A percentile compares a stretch with the other conserved stretches of the same genome.
These are phyloP conservation scores for Hygrophila difformis DNA, from an alignment of 257 asterid species.

Conservation along the genomic window DNA sequence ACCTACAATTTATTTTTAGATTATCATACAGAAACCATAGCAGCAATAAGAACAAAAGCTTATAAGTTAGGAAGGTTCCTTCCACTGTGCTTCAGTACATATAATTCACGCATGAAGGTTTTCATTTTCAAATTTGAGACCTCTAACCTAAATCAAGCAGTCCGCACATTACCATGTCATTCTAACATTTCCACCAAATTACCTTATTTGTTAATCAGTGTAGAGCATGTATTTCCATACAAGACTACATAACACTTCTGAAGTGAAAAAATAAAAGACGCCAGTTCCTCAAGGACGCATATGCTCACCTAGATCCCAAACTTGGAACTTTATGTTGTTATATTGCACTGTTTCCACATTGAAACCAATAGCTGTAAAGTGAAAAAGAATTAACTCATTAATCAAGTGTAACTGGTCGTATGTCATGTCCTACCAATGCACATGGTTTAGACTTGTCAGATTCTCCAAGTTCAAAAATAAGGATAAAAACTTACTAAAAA, in stretches of 20 bases:
- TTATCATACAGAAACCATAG: not conserved
- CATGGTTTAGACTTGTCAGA: slow-evolving; percentile 5
- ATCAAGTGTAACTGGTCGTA: not conserved
- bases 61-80: slow-evolving; percentile 5
- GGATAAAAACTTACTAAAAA: too few relatives aligned
- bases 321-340: slow-evolving; percentile 80
- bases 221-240: too few relatives aligned
- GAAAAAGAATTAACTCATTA: slow-evolving; percentile 5
- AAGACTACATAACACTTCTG: too few relatives aligned
- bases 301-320: slow-evolving; percentile 78
- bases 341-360: slow-evolving; percentile 85
- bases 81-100: not conserved
- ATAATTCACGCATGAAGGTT: slow-evolving; percentile 1
- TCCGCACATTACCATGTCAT: too few relatives aligned
- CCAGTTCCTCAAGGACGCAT: too few relatives aligned
- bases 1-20: not conserved
- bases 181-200: too few relatives aligned
- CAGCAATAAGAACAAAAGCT: not conserved
- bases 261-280: too few relatives aligned
- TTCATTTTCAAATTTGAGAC: too few relatives aligned
- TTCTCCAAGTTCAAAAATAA: slow-evolving; percentile 1
- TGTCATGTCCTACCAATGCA: not conserved
- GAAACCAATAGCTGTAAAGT: slow-evolving; percentile 74
- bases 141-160: too few relatives aligned
- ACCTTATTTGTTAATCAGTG: too few relatives aligned